A percentile compares a stretch with the other conserved stretches of the same genome.
Conservation (phyloP, 306 rosid genomes). For the Begonia peltatifolia region DNA sequence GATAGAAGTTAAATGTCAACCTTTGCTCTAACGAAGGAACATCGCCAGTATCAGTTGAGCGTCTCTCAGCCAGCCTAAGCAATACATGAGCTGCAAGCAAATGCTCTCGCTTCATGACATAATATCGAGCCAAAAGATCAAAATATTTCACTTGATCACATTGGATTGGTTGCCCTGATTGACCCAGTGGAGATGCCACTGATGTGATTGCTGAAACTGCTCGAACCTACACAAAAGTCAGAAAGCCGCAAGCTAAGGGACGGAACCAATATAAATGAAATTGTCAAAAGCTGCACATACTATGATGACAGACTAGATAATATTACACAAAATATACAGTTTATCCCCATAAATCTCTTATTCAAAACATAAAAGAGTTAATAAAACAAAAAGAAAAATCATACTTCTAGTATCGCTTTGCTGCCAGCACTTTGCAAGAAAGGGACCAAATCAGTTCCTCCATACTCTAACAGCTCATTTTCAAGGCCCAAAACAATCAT, state of each 20-base stretch:
- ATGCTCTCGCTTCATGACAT: slow-evolving; percentile 82
- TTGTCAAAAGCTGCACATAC: neutral
- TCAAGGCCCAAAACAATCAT: slow-evolving; percentile 96
- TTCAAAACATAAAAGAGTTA: slow-evolving; percentile 10
- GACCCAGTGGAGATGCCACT: slow-evolving; percentile 46
- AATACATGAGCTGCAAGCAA: slow-evolving; percentile 87
- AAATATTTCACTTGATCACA: slow-evolving; percentile 58
- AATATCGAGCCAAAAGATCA: slow-evolving; percentile 87
- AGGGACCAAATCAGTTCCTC: slow-evolving; percentile 90
- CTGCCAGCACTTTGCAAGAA: slow-evolving; percentile 80
- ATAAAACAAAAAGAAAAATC: slow-evolving; percentile 1
- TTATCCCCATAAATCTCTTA: slow-evolving; percentile 6
- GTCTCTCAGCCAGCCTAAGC: slow-evolving; percentile 75
- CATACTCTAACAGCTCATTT: slow-evolving; percentile 77
- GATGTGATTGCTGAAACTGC: slow-evolving; percentile 46
- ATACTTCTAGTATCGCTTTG: slow-evolving; percentile 66
- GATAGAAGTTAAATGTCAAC: slow-evolving; percentile 18
- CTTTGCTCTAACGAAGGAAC: slow-evolving; percentile 74
- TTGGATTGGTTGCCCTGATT: slow-evolving; percentile 40
- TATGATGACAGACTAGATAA: neutral
- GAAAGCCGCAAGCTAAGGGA: neutral
- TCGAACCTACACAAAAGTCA: slow-evolving; percentile 40
- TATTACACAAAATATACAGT: neutral
- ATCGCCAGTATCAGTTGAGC: slow-evolving; percentile 45
- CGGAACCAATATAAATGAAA: slow-evolving; percentile 6